phyloP scores from a whole-genome alignment of 2,329 filamentous ascomycete genomes.

The Beauveria brongniartii region DNA sequence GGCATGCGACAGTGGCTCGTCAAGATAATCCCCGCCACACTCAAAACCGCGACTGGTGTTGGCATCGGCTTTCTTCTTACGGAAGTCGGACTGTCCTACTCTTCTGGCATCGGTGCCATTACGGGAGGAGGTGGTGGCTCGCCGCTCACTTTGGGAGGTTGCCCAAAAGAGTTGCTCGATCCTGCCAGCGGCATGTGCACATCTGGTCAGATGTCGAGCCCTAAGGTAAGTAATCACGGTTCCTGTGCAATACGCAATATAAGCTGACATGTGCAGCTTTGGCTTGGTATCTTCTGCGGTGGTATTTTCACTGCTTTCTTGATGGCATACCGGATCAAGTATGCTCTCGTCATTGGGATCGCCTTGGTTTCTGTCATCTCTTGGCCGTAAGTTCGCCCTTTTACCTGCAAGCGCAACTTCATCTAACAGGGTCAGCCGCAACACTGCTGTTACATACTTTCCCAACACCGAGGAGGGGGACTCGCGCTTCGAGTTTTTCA shows the following conservation, averaged over 20 bases:
- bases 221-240: slow-evolving; percentile 42
- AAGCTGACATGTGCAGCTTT: slow-evolving; percentile 46
- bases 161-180: slow-evolving; percentile 47
- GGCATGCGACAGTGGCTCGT: slow-evolving; percentile 68
- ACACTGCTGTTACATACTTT: slow-evolving; percentile 65
- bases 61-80: slow-evolving; percentile 59
- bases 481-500: slow-evolving; percentile 62
- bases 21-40: slow-evolving; percentile 53
- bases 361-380: slow-evolving; percentile 63
- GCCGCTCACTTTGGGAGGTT: slow-evolving; percentile 71
- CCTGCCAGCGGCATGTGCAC: slow-evolving; percentile 40
- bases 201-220: slow-evolving; percentile 64
- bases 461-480: slow-evolving; percentile 58
- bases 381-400: slow-evolving; percentile 51
- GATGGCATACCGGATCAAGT: slow-evolving; percentile 70
- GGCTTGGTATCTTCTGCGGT: slow-evolving; percentile 77
- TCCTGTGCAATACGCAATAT: background rate
- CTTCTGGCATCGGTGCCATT: slow-evolving; percentile 73
- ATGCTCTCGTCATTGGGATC: slow-evolving; percentile 67
- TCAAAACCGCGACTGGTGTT: slow-evolving; percentile 58
- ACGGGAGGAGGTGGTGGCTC: slow-evolving; percentile 58
- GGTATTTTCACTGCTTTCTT: slow-evolving; percentile 72
- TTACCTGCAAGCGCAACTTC: background rate
- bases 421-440: slow-evolving; percentile 35
- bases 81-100: slow-evolving; percentile 63